Percentiles rank a stretch among this genome's conserved stretches.
phyloP scores from a whole-genome alignment of 2,329 filamentous ascomycete genomes.

The Cladosporium halotolerans region DNA sequence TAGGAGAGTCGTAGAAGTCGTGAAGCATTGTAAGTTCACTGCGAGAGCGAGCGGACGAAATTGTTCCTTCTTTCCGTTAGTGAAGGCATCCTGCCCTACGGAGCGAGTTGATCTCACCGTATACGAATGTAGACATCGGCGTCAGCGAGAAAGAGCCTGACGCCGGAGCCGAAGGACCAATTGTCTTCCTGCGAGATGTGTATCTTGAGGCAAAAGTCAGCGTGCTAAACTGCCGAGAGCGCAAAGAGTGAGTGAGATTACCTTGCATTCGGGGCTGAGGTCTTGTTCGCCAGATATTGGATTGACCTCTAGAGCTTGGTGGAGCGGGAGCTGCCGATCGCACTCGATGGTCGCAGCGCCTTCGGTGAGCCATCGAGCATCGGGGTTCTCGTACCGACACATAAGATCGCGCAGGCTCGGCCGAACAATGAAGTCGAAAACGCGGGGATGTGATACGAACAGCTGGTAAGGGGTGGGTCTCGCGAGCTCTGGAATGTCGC shows the following conservation, averaged over 20 bases:
- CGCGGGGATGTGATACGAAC: conserved; percentile 1
- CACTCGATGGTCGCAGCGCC: conserved; percentile 3
- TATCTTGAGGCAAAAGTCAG: too few species aligned
- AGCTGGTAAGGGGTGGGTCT: conserved; percentile 1
- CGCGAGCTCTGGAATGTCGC: not conserved
- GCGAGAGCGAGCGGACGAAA: too few species aligned
- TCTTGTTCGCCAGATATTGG: not conserved
- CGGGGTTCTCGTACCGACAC: not conserved
- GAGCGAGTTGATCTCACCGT: too few species aligned
- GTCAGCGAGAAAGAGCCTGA: too few species aligned
- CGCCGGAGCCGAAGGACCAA: too few species aligned
- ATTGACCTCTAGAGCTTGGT: not conserved
- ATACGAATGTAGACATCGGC: too few species aligned
- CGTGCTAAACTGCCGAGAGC: too few species aligned
- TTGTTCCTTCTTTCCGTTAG: too few species aligned
- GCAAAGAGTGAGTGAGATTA: not conserved
- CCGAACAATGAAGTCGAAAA: conserved; percentile 4
- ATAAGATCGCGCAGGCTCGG: conserved; percentile 1
- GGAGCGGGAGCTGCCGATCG: not conserved
- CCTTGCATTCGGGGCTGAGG: conserved; percentile 8
- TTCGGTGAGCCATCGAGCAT: conserved; percentile 4
- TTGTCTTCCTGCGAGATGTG: too few species aligned
- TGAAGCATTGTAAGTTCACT: too few species aligned
- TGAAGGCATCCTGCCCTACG: too few species aligned
- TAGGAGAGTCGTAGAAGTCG: too few species aligned